Base-by-base conservation (phyloP, 257 asterid genomes). In the Capsicum rhomboideum region DNA sequence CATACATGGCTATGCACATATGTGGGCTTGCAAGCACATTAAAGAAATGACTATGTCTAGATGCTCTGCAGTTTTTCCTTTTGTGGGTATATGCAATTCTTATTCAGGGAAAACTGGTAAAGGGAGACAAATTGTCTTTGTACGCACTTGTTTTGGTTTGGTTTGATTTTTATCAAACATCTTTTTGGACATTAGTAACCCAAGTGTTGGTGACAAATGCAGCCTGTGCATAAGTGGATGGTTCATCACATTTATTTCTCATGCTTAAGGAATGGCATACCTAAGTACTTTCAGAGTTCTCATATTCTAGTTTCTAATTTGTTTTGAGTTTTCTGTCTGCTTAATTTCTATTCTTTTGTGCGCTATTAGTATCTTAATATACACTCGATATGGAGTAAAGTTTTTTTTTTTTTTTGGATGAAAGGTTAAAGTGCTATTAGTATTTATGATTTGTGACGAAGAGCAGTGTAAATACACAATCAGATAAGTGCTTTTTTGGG, bases 181-280 rank as follows among this genome's bases (percentile, higher is more conserved):
- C 11, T 64, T 83, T 75, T 86, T 77, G 53, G 50, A 77, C 78
- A 29, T 23, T 64, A 29, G 49, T 82, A 64, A 82, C 77, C 44
- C 44, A 17, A 82, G 23, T 49, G 26, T 18, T 23, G 77, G 77
- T 82, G 80, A 34, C 7, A 7, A 82, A 82, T 91, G 91, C 97
- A 97, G 99, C 99, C 99, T 88, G 98, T 97, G 68, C 98, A 97
- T 87, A 97, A 93, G 89, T 97, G 99, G 99, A 95, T 97, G 93
- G 95, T 95, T 63, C 97, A 98, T 28, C 99, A 97, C 87, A 89
- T 97, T 82, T 97, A 97, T 88, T 90, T 94, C 77, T 98, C 99
- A n/a, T 97, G 97, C 91, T 83, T 97, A 82, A 93, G 97, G 29
- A 91, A 92, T 86, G 98, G 99, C 78, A 88, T 97, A 59, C 94